Percentiles rank a stretch among this genome's conserved stretches.
phyloP scores from a whole-genome alignment of 768 basidiomycete genomes.

The Boletus reticuloceps region DNA sequence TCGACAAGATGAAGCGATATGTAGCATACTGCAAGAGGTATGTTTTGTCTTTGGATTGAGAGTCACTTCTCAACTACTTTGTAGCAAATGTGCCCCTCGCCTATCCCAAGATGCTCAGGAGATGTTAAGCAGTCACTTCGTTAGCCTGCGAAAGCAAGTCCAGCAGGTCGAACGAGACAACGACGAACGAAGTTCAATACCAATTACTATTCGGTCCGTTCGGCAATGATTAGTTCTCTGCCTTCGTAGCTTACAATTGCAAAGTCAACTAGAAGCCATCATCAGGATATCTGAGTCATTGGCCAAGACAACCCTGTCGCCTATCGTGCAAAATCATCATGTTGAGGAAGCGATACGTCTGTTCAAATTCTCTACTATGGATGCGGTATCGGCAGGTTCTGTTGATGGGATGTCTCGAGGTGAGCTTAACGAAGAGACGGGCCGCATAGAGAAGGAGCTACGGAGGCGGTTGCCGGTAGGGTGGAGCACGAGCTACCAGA shows the following conservation, averaged over 20 bases:
- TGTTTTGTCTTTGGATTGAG: slow-evolving; percentile 14
- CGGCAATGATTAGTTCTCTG: background rate
- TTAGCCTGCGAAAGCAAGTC: slow-evolving; percentile 87
- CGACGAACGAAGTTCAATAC: slow-evolving; percentile 96
- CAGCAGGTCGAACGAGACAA: slow-evolving; percentile 96
- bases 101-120: slow-evolving; percentile 92
- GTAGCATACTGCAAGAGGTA: slow-evolving; percentile 96
- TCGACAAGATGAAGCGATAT: slow-evolving; percentile 98
- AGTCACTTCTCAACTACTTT: background rate
- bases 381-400: slow-evolving; percentile 93
- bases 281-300: slow-evolving; percentile 98
- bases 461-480: slow-evolving; percentile 83
- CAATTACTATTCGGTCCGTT: slow-evolving; percentile 91
- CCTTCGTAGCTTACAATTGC: slow-evolving; percentile 1
- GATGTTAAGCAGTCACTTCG: slow-evolving; percentile 95
- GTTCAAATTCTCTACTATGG: slow-evolving; percentile 99
- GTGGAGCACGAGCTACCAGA: slow-evolving; percentile 96
- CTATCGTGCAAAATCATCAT: slow-evolving; percentile 86
- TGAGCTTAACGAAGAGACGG: slow-evolving; percentile 92
- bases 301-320: slow-evolving; percentile 88
- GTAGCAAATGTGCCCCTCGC: slow-evolving; percentile 93
- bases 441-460: slow-evolving; percentile 84
- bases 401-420: slow-evolving; percentile 90
- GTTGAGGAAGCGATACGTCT: slow-evolving; percentile 97
- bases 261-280: slow-evolving; percentile 92